Conservation (phyloP, 371 early-diverging fungal species). For the Mortierella sp. region DNA sequence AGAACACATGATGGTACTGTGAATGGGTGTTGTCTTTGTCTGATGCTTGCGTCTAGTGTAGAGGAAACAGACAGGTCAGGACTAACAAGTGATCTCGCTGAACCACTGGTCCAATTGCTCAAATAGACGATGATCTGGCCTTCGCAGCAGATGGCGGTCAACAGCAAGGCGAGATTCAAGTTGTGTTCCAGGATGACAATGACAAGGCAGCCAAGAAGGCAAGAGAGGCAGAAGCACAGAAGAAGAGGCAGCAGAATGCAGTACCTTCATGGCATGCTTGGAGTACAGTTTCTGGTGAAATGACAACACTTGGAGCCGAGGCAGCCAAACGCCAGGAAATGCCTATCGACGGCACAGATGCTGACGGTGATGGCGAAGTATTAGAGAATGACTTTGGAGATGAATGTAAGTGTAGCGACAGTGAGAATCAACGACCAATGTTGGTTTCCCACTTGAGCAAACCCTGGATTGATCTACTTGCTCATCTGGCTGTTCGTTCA, state of each 20-base stretch:
- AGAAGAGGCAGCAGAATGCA: slow-evolving; percentile 82
- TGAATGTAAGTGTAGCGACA: slow-evolving; percentile 62
- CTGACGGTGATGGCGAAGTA: slow-evolving; percentile 60
- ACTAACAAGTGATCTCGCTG: not conserved
- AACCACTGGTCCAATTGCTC: not conserved
- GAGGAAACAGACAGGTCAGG: too few relatives aligned
- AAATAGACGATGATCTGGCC: slow-evolving; percentile 64
- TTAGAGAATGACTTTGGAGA: slow-evolving; percentile 60
- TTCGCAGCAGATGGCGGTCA: slow-evolving; percentile 81
- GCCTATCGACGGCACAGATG: slow-evolving; percentile 55
- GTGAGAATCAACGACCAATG: too few relatives aligned
- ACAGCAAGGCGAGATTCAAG: slow-evolving; percentile 78
- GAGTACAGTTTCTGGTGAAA: slow-evolving; percentile 73
- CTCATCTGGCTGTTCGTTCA: not conserved
- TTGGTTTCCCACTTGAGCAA: too few relatives aligned
- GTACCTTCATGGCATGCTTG: slow-evolving; percentile 85
- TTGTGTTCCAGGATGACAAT: slow-evolving; percentile 82
- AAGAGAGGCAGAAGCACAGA: slow-evolving; percentile 75
- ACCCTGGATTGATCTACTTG: not conserved
- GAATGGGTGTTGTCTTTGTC: too few relatives aligned
- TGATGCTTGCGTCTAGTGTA: too few relatives aligned
- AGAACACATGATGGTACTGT: slow-evolving; percentile 46
- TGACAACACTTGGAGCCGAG: slow-evolving; percentile 55
- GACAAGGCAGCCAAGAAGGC: slow-evolving; percentile 72
- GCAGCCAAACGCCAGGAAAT: slow-evolving; percentile 48